Evolutionary conservation across 1,139 yeast genomes (phyloP).

Genomic region (Yamadazyma sp.): DNA sequence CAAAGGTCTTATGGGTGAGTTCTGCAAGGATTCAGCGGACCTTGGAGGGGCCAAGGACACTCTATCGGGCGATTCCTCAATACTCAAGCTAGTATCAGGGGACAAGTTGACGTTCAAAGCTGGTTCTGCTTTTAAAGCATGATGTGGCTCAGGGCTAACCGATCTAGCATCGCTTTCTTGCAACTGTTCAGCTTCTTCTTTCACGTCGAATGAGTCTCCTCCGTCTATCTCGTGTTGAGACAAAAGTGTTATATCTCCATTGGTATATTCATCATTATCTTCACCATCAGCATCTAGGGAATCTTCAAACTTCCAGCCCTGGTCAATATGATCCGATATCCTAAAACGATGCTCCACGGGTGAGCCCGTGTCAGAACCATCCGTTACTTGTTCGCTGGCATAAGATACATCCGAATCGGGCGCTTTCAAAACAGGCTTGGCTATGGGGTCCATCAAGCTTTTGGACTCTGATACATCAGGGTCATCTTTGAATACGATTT

Average conservation of each 20-base stretch:
- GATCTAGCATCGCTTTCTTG: neutral
- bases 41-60: slow-evolving; percentile 25
- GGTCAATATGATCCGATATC: slow-evolving; percentile 35
- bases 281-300: slow-evolving; percentile 46
- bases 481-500: slow-evolving; percentile 6
- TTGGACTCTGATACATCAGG: neutral
- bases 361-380: slow-evolving; percentile 2
- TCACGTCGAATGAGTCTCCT: neutral
- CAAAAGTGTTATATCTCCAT: slow-evolving; percentile 20
- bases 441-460: neutral
- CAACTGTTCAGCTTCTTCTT: slow-evolving; percentile 3
- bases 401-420: neutral
- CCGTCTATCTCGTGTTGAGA: slow-evolving; percentile 6
- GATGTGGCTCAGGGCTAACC: neutral
- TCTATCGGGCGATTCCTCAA: slow-evolving; percentile 22
- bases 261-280: slow-evolving; percentile 36
- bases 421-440: slow-evolving; percentile 2
- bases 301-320: slow-evolving; percentile 44
- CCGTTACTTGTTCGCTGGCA: neutral
- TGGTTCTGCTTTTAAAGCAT: neutral
- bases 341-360: slow-evolving; percentile 22
- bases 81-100: slow-evolving; percentile 17
- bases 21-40: slow-evolving; percentile 14
- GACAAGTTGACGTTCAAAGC: slow-evolving; percentile 17
- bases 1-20: slow-evolving; percentile 11